phyloP scores from a whole-genome alignment of 495 filamentous ascomycete genomes.

The Penicillium taxi region DNA sequence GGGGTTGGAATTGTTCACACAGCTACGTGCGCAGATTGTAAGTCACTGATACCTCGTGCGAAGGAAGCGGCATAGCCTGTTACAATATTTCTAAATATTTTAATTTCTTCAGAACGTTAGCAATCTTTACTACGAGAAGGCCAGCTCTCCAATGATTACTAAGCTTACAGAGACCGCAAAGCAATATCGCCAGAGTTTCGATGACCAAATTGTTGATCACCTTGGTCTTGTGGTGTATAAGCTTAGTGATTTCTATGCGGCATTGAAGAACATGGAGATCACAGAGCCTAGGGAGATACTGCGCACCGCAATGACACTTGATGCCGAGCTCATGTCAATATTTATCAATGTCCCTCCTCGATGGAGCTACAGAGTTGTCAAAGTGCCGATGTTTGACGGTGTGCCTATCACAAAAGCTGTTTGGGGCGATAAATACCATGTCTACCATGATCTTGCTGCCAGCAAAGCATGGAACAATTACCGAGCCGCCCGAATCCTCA shows the following conservation, averaged over 20 bases:
- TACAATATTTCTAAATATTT: background rate
- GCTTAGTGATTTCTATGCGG: conserved; percentile 7
- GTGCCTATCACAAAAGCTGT: conserved; percentile 1
- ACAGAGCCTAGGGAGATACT: conserved; percentile 8
- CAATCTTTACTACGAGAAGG: conserved; percentile 8
- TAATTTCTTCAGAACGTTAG: background rate
- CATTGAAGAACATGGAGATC: conserved; percentile 7
- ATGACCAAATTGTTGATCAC: conserved; percentile 7
- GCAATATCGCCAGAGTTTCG: conserved; percentile 2
- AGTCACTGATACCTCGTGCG: background rate
- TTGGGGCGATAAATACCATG: conserved; percentile 45
- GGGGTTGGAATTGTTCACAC: conserved; percentile 7
- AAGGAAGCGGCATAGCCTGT: background rate
- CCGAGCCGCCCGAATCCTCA: conserved; percentile 44
- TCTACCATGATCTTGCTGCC: conserved; percentile 45
- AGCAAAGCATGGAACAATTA: conserved; percentile 52
- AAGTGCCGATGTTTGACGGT: background rate
- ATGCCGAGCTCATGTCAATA: conserved; percentile 8
- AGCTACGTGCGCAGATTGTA: conserved; percentile 8
- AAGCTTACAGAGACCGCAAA: conserved; percentile 5
- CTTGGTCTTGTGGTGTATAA: conserved; percentile 2
- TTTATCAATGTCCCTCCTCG: conserved; percentile 1
- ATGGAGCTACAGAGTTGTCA: conserved; percentile 2
- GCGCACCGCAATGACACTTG: conserved; percentile 5
- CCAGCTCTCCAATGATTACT: conserved; percentile 4